Percentiles rank a stretch among this genome's conserved stretches.
Conservation (phyloP, 331 rosid species). For the Pyrus hybrid region DNA sequence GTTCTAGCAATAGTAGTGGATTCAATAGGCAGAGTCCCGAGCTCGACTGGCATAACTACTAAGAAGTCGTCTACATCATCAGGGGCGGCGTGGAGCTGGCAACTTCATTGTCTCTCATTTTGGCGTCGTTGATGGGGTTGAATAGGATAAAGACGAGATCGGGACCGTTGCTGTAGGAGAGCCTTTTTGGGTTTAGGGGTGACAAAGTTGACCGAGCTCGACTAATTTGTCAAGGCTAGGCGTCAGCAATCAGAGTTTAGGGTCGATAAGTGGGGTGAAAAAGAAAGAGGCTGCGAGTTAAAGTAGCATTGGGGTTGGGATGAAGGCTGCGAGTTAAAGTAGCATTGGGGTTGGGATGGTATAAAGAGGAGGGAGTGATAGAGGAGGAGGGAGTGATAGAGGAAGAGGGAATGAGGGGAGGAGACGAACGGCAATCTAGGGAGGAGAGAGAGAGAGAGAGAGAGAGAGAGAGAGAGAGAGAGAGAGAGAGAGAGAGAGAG, state of each 20-base stretch:
- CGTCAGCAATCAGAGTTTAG: neutral
- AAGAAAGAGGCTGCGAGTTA: no score
- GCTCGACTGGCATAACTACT: conserved; percentile 11
- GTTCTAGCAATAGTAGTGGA: conserved; percentile 1
- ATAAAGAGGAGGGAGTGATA: conserved; percentile 15
- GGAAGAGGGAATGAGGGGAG: neutral
- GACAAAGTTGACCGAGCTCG: conserved; percentile 53
- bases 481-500: no score
- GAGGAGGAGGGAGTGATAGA: no score
- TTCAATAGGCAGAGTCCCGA: conserved; percentile 15
- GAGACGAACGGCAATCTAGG: neutral
- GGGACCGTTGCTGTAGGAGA: conserved; percentile 90
- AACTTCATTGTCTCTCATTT: conserved; percentile 67
- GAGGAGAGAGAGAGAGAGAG: no score
- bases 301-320: neutral
- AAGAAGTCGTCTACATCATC: conserved; percentile 7
- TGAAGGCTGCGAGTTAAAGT: no score
- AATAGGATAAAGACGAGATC: conserved; percentile 91
- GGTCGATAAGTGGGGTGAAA: conserved; percentile 30
- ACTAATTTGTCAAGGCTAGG: conserved; percentile 57
- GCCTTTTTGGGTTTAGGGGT: conserved; percentile 62
- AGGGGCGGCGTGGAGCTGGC: conserved; percentile 8
- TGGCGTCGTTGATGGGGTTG: conserved; percentile 81
- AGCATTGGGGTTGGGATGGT: neutral
- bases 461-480: no score